These are phyloP conservation scores for Pestalotiopsis sp. DNA, from an alignment of 2,329 filamentous ascomycete genomes.

Conservation along the genomic window DNA sequence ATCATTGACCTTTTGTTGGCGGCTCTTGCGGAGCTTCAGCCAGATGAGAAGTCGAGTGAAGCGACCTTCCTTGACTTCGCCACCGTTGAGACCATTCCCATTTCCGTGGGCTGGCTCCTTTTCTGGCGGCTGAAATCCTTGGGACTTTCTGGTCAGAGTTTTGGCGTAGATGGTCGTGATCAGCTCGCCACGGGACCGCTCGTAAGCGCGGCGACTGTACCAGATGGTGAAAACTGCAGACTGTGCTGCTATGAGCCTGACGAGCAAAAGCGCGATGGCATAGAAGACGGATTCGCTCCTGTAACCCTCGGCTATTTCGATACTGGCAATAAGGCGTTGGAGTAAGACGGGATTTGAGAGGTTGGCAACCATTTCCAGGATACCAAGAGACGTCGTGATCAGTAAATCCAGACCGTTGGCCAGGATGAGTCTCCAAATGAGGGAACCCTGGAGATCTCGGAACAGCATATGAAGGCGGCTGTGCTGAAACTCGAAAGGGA, in stretches of 20 bases:
- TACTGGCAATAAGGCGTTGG: conserved; percentile 71
- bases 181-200: conserved; percentile 82
- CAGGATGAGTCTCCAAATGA: conserved; percentile 68
- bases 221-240: conserved; percentile 72
- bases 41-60: conserved; percentile 30
- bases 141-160: conserved; percentile 66
- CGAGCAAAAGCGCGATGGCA: conserved; percentile 61
- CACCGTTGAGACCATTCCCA: conserved; percentile 22
- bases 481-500: conserved; percentile 84
- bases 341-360: conserved; percentile 69
- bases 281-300: conserved; percentile 66
- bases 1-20: conserved; percentile 25
- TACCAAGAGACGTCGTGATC: conserved; percentile 65
- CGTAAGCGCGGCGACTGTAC: conserved; percentile 84
- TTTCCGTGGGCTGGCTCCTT: conserved; percentile 21
- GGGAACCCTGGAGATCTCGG: conserved; percentile 70
- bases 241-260: conserved; percentile 66
- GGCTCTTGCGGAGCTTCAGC: conserved; percentile 26
- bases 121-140: conserved; percentile 40
- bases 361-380: conserved; percentile 61
- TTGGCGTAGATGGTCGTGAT: conserved; percentile 86
- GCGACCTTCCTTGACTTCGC: conserved; percentile 24
- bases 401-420: conserved; percentile 82
- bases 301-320: conserved; percentile 56
- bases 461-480: conserved; percentile 74